Conservation (phyloP, 2,329 filamentous ascomycete genomes). For the Neopestalotiopsis sp. region DNA sequence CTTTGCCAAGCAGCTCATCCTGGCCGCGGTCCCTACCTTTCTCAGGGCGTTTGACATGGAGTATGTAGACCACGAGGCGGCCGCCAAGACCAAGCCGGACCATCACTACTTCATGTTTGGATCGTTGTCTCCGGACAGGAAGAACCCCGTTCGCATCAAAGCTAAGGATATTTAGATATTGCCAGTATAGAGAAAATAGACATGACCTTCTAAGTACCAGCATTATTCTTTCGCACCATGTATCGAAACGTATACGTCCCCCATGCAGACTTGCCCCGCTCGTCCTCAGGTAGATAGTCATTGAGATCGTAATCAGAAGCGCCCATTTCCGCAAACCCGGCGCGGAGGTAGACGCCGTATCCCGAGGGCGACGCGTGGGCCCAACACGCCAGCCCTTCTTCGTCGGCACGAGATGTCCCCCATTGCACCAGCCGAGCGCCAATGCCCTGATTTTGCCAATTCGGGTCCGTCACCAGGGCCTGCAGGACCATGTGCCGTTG, state of each 20-base stretch:
- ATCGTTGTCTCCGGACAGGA: background rate
- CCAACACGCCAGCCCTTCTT: conserved; percentile 11
- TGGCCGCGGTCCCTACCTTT: conserved; percentile 35
- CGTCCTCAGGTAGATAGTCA: background rate
- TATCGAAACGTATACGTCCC: conserved; percentile 14
- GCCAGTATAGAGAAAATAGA: too few species aligned
- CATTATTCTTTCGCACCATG: background rate
- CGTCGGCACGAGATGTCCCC: conserved; percentile 6
- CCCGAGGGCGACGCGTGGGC: conserved; percentile 14
- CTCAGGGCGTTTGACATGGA: conserved; percentile 38
- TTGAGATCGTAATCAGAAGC: conserved; percentile 4
- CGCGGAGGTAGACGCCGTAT: conserved; percentile 9
- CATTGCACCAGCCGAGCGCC: conserved; percentile 11
- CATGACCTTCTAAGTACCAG: background rate
- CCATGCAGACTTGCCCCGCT: conserved; percentile 5
- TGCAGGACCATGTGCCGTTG: conserved; percentile 17
- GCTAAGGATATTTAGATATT: too few species aligned
- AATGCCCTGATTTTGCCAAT: background rate
- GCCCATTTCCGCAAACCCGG: conserved; percentile 12
- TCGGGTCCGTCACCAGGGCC: conserved; percentile 4
- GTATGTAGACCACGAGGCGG: conserved; percentile 17
- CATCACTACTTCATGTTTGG: background rate
- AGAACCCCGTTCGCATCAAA: background rate
- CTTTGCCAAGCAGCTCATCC: conserved; percentile 41
- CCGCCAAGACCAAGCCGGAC: background rate